Evolutionary conservation across 2,329 filamentous ascomycete species (phyloP).

Genomic region (Lachnum nothofagi): DNA sequence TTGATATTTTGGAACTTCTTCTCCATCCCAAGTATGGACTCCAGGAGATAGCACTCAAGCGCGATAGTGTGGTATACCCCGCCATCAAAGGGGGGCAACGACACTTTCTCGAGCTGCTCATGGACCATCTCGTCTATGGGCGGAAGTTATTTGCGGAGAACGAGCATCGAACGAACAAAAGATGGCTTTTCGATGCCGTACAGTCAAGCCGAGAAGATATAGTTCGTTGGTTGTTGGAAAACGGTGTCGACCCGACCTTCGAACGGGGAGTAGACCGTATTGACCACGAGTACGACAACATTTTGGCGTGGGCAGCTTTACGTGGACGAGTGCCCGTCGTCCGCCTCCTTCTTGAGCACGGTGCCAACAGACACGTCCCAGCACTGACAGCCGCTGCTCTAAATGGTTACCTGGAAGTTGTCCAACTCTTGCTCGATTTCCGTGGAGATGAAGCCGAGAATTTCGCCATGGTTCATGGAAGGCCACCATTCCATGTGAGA

Average conservation of each 20-base stretch:
- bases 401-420: background rate
- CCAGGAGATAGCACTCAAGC: background rate
- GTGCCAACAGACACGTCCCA: background rate
- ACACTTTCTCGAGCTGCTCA: background rate
- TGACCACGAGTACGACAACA: background rate
- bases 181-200: background rate
- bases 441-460: background rate
- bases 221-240: background rate
- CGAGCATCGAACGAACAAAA: no score
- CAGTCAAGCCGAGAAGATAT: background rate
- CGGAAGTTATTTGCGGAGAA: background rate
- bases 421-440: background rate
- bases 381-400: background rate
- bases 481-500: background rate
- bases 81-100: background rate
- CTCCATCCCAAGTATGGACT: background rate
- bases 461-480: background rate
- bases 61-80: background rate
- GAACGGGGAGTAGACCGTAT: background rate
- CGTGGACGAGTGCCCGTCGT: background rate
- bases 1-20: background rate
- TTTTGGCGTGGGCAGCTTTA: background rate
- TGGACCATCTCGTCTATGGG: background rate
- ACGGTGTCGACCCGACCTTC: no score
- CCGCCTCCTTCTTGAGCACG: background rate